Percentiles rank a stretch among this genome's conserved stretches.
Evolutionary conservation across 148 eudicot species (phyloP).

Genomic region (Simmondsia chinensis): DNA sequence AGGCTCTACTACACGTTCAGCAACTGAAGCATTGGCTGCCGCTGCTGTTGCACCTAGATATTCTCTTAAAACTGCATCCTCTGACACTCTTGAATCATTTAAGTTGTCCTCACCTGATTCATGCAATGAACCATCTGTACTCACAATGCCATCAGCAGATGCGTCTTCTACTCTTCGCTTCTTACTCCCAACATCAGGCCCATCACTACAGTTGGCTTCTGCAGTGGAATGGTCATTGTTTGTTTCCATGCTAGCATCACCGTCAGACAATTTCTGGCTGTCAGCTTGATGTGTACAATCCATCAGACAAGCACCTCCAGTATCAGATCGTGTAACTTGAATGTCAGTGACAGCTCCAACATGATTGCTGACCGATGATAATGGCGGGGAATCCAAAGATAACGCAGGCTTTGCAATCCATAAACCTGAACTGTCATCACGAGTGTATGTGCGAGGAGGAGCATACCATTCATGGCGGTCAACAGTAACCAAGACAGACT

Average conservation of each 20-base stretch:
- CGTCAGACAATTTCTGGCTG: conserved; percentile 37
- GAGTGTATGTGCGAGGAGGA: conserved; percentile 67
- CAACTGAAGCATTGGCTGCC: conserved; percentile 62
- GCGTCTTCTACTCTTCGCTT: conserved; percentile 58
- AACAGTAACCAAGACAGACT: conserved; percentile 91
- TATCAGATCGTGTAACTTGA: conserved; percentile 19
- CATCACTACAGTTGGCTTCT: conserved; percentile 39
- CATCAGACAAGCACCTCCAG: conserved; percentile 28
- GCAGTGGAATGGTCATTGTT: conserved; percentile 44
- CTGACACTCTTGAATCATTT: conserved; percentile 36
- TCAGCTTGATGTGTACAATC: conserved; percentile 35
- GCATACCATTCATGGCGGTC: conserved; percentile 99
- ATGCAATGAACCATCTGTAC: conserved; percentile 35
- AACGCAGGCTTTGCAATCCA: conserved; percentile 62
- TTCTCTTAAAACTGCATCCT: conserved; percentile 29
- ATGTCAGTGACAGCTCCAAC: conserved; percentile 16
- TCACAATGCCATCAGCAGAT: conserved; percentile 45
- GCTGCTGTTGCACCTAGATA: conserved; percentile 36
- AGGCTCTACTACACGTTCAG: conserved; percentile 93
- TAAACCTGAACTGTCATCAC: conserved; percentile 73
- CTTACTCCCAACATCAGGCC: conserved; percentile 53
- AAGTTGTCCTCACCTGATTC: conserved; percentile 40
- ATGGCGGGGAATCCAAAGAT: conserved; percentile 47
- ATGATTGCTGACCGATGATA: conserved; percentile 25
- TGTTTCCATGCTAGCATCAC: conserved; percentile 49